Conservation (phyloP, 1,284 basidiomycete species). For the Trametes pubescens region DNA sequence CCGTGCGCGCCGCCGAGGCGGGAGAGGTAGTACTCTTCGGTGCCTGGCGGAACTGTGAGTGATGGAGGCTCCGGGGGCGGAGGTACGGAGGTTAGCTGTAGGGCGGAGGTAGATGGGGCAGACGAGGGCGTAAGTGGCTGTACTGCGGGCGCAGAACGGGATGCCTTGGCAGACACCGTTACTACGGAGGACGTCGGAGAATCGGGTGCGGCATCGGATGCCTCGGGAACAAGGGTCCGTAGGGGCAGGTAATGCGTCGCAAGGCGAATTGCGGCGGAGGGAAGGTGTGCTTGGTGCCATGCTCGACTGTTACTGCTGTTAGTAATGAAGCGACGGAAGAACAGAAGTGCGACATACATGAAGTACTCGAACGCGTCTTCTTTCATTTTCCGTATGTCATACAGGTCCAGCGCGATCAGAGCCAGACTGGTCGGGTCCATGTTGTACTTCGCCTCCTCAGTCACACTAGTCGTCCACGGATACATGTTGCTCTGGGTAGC, state of each 20-base stretch:
- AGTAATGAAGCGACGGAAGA: slow-evolving; percentile 10
- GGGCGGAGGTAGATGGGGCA: slow-evolving; percentile 12
- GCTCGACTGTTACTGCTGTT: slow-evolving; percentile 62
- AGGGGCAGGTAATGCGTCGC: slow-evolving; percentile 74
- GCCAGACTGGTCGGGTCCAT: slow-evolving; percentile 84
- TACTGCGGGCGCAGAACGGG: not conserved
- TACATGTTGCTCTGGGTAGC: slow-evolving; percentile 50
- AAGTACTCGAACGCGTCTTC: slow-evolving; percentile 83
- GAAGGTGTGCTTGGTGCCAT: slow-evolving; percentile 78
- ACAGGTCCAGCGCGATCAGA: slow-evolving; percentile 69
- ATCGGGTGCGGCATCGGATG: slow-evolving; percentile 13
- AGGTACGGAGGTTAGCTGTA: slow-evolving; percentile 19
- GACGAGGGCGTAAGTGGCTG: slow-evolving; percentile 26
- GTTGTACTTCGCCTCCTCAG: slow-evolving; percentile 71
- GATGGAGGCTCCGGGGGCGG: slow-evolving; percentile 39
- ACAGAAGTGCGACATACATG: slow-evolving; percentile 55
- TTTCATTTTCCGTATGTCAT: slow-evolving; percentile 74
- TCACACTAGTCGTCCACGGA: slow-evolving; percentile 59
- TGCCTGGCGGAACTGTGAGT: slow-evolving; percentile 51
- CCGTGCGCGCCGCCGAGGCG: slow-evolving; percentile 68
- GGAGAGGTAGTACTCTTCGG: slow-evolving; percentile 64
- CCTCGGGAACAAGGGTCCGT: slow-evolving; percentile 41
- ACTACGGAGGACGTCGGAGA: slow-evolving; percentile 20
- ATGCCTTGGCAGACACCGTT: slow-evolving; percentile 14
- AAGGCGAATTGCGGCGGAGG: slow-evolving; percentile 77